phyloP scores from a whole-genome alignment of 2,329 filamentous ascomycete genomes.

The Penicillium oxalicum region DNA sequence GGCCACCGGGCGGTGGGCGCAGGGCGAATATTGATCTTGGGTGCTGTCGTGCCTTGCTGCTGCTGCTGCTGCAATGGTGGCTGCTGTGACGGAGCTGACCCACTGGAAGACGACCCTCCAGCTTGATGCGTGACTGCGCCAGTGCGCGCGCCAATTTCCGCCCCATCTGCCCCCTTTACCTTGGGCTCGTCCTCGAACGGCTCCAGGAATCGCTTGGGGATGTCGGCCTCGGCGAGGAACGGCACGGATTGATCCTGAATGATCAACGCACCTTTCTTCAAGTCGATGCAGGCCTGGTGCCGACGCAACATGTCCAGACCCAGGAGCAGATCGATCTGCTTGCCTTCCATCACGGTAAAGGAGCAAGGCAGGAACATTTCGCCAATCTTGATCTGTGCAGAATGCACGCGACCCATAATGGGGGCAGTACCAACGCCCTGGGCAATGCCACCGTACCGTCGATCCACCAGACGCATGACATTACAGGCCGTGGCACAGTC shows the following conservation, averaged over 20 bases:
- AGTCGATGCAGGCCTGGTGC: slow-evolving; percentile 87
- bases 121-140: slow-evolving; percentile 54
- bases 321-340: slow-evolving; percentile 86
- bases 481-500: slow-evolving; percentile 83
- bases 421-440: slow-evolving; percentile 89
- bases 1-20: slow-evolving; percentile 39
- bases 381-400: slow-evolving; percentile 90
- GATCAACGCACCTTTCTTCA: slow-evolving; percentile 74
- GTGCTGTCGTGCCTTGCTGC: slow-evolving; percentile 11
- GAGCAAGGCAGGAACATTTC: slow-evolving; percentile 81
- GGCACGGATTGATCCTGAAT: slow-evolving; percentile 84
- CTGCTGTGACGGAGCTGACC: neutral
- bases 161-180: slow-evolving; percentile 79
- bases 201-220: slow-evolving; percentile 72
- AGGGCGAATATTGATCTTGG: slow-evolving; percentile 24
- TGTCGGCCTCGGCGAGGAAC: slow-evolving; percentile 88
- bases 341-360: slow-evolving; percentile 99
- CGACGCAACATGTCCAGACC: slow-evolving; percentile 96
- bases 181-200: slow-evolving; percentile 74
- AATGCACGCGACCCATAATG: slow-evolving; percentile 92
- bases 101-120: slow-evolving; percentile 6
- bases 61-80: slow-evolving; percentile 5
- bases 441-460: slow-evolving; percentile 83
- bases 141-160: slow-evolving; percentile 74
- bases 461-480: slow-evolving; percentile 94